Evolutionary conservation across 345 rosid genomes (phyloP), one percentile per base, ranked within the genome.

Genomic region (Syzygium oleosum): DNA sequence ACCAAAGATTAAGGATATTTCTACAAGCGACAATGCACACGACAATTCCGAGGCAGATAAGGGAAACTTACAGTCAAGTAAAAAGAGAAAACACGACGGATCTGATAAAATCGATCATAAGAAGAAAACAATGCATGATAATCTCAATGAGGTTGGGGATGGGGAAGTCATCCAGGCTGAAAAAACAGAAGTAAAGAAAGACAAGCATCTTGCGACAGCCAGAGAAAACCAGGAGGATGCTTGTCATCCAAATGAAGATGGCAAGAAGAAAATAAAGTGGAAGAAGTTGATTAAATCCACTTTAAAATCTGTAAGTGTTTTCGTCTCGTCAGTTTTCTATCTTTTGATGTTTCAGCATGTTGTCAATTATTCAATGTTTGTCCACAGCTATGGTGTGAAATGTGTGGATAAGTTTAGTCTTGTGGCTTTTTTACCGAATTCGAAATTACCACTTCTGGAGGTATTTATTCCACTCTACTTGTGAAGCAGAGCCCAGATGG

Each of bases 281-380:
- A 95, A 94, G 92, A 96, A 94, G 93, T 87, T 95, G 94, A 92
- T 97, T 86, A 92, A 90, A 53, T 89, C 95, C 23, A 91, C 97
- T 79, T 89, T 96, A 93, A 95, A 90, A 91, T 90, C 94, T 12
- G 99, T 95, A 94, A 38, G 95, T 90, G 85, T 43, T 41, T 41
- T 85, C 19, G 25, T 61, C 15, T 34, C 0, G 17, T 51, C 41
- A 52, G 84, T 68, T 52, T 86, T 51, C 41, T 65, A 29, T 56
- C 54, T 31, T 53, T 31, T 31, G 9, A 51, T 52, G 63, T 52
- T 53, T 52, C 15, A 29, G 86, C 59, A 51, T 84, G 27, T 29
- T 31, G 63, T n/a, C 43, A 19, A 11, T n/a, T 34, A 29, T 31
- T 31, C 16, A 19, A 54, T 22, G 27, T 54, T 84, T 54, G 14